Percentiles rank a stretch among this genome's conserved stretches.
Conservation (phyloP, 345 rosid species). For the Crucihimalaya himalaica region DNA sequence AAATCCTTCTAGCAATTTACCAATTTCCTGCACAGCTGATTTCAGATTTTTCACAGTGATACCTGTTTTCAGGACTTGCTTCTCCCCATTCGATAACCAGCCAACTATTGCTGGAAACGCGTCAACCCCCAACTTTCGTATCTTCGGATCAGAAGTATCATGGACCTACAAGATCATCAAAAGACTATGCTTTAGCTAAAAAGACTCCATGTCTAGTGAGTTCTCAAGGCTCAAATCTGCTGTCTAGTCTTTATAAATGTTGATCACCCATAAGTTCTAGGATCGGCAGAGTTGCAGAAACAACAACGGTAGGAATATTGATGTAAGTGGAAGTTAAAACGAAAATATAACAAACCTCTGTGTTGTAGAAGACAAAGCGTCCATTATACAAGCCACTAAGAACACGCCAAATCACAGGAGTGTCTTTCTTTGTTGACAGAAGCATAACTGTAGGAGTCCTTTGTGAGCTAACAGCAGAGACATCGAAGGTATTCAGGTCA, state of each 20-base stretch:
- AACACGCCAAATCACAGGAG: constrained; percentile 87
- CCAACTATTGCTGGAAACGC: constrained; percentile 87
- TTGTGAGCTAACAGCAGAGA: constrained; percentile 39
- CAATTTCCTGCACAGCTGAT: constrained; percentile 67
- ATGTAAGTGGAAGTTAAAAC: constrained; percentile 11
- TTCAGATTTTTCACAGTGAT: constrained; percentile 74
- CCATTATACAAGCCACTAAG: constrained; percentile 78
- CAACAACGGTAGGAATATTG: not conserved
- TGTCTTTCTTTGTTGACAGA: constrained; percentile 78
- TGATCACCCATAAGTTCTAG: not conserved
- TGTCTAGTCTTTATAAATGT: not conserved
- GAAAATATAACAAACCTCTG: constrained; percentile 53
- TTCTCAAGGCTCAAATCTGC: not conserved
- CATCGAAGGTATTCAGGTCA: constrained; percentile 49
- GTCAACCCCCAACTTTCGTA: constrained; percentile 65
- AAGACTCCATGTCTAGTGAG: not conserved
- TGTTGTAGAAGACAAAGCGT: constrained; percentile 60
- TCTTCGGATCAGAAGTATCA: constrained; percentile 56
- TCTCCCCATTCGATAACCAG: constrained; percentile 84
- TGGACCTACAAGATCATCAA: constrained; percentile 51
- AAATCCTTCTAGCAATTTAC: constrained; percentile 64
- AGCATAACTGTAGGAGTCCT: constrained; percentile 65
- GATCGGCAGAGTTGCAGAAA: not conserved
- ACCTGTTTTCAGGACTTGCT: constrained; percentile 61
- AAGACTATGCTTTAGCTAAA: constrained; percentile 6